These are phyloP conservation scores for Hortiboletus rubellus DNA, from an alignment of 1,284 basidiomycete genomes.

Conservation along the genomic window DNA sequence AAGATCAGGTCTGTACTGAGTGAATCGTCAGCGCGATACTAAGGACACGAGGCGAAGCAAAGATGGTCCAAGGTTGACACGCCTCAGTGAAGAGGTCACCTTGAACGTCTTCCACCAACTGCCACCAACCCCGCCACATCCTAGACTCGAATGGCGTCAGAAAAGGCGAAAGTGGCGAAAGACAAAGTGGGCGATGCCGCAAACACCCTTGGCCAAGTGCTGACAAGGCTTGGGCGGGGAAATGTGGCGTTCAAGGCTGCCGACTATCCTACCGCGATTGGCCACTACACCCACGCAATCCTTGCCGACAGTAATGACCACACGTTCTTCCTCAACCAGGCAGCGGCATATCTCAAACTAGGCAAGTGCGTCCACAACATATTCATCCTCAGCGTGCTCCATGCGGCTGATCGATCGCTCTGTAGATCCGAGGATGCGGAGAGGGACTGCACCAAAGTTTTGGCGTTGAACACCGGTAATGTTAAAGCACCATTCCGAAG, in stretches of 20 bases:
- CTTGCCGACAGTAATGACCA: constrained; percentile 60
- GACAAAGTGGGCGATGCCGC: constrained; percentile 23
- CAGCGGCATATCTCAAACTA: constrained; percentile 82
- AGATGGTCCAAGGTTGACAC: no score
- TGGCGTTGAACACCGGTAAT: constrained; percentile 54
- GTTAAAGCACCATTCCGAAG: constrained; percentile 73
- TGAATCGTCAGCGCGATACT: no score
- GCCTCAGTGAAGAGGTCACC: neutral
- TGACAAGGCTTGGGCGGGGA: constrained; percentile 36
- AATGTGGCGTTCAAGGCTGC: constrained; percentile 58
- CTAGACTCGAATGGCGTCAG: constrained; percentile 32
- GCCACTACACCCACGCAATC: constrained; percentile 75
- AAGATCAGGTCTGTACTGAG: neutral
- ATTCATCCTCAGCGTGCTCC: constrained; percentile 4
- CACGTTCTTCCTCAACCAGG: constrained; percentile 75
- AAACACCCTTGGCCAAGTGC: no score
- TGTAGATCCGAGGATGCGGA: constrained; percentile 71
- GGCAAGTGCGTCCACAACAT: constrained; percentile 63
- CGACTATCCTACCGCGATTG: constrained; percentile 53
- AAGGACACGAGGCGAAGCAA: neutral
- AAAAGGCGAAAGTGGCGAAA: constrained; percentile 32
- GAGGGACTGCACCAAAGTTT: constrained; percentile 63
- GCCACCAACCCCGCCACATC: constrained; percentile 6
- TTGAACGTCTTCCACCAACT: constrained; percentile 1
- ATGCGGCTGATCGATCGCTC: constrained; percentile 1